Conservation (phyloP, 805 yeast genomes). For the Candida pseudoglaebosa region DNA sequence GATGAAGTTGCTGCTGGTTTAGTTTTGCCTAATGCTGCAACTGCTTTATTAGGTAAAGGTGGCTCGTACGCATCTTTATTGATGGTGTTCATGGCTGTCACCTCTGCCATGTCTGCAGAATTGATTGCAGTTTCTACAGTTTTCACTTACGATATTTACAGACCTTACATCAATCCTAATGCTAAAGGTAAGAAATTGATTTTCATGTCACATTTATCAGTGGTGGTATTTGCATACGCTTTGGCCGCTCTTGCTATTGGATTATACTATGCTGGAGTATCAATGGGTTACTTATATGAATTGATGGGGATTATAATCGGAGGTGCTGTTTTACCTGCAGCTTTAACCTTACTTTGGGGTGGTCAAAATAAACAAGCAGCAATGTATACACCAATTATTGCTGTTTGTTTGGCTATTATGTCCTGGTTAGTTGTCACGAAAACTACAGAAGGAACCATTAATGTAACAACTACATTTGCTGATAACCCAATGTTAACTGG, state of each 20-base stretch:
- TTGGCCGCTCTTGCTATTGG: conserved; percentile 87
- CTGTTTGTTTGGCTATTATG: conserved; percentile 69
- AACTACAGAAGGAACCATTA: conserved; percentile 27
- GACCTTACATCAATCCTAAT: conserved; percentile 71
- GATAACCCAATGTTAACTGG: conserved; percentile 90
- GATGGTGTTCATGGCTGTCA: conserved; percentile 86
- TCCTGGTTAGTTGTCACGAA: conserved; percentile 45
- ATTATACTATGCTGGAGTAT: conserved; percentile 71
- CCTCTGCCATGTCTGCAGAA: conserved; percentile 90
- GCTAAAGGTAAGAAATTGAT: conserved; percentile 76
- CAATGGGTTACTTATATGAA: conserved; percentile 84
- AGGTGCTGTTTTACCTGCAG: conserved; percentile 78
- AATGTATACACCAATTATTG: conserved; percentile 69
- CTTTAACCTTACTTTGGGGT: conserved; percentile 58
- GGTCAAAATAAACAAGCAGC: conserved; percentile 70
- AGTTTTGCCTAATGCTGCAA: conserved; percentile 74
- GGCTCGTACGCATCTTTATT: conserved; percentile 83
- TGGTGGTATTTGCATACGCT: conserved; percentile 49
- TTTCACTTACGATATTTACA: conserved; percentile 81
- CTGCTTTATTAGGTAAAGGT: conserved; percentile 77
- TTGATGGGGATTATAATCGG: conserved; percentile 88
- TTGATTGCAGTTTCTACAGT: conserved; percentile 84
- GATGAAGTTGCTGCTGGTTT: conserved; percentile 80
- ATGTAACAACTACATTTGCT: conserved; percentile 55
- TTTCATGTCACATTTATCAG: conserved; percentile 61